Percentiles rank a stretch among this genome's conserved stretches.
These are phyloP conservation scores for Moniliella sp. DNA, from an alignment of 1,284 basidiomycete genomes.

Conservation along the genomic window DNA sequence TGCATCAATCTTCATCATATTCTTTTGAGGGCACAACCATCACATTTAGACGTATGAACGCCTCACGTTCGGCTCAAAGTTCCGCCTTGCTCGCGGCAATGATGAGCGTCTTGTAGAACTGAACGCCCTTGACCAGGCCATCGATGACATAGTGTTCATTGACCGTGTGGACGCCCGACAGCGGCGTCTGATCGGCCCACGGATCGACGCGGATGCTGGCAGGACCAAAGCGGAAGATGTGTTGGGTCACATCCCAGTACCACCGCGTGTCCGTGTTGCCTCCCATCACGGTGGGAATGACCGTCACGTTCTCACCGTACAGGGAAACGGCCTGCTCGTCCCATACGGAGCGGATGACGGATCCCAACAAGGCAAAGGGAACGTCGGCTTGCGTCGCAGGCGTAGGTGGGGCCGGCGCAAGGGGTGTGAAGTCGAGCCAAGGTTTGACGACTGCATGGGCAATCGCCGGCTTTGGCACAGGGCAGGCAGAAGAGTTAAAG, in stretches of 20 bases:
- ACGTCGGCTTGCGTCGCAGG: conserved; percentile 34
- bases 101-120: neutral
- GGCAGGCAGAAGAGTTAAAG: too few species aligned
- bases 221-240: conserved; percentile 42
- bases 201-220: conserved; percentile 12
- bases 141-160: conserved; percentile 39
- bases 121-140: conserved; percentile 28
- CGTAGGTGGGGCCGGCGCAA: conserved; percentile 43
- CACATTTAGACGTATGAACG: too few species aligned
- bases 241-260: conserved; percentile 40
- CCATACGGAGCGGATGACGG: conserved; percentile 38
- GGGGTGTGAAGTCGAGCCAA: conserved; percentile 36
- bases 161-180: conserved; percentile 46
- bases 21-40: too few species aligned
- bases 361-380: conserved; percentile 39
- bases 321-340: conserved; percentile 27
- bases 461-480: neutral
- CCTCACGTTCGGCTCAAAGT: too few species aligned
- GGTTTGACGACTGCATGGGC: conserved; percentile 12
- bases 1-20: too few species aligned
- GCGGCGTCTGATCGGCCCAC: conserved; percentile 10
- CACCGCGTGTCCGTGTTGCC: conserved; percentile 37
- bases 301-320: neutral
- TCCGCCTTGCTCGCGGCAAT: too few species aligned
- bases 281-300: neutral